A percentile compares a stretch with the other conserved stretches of the same genome.
phyloP scores from a whole-genome alignment of 768 basidiomycete genomes.

The Podaxis sp. region DNA sequence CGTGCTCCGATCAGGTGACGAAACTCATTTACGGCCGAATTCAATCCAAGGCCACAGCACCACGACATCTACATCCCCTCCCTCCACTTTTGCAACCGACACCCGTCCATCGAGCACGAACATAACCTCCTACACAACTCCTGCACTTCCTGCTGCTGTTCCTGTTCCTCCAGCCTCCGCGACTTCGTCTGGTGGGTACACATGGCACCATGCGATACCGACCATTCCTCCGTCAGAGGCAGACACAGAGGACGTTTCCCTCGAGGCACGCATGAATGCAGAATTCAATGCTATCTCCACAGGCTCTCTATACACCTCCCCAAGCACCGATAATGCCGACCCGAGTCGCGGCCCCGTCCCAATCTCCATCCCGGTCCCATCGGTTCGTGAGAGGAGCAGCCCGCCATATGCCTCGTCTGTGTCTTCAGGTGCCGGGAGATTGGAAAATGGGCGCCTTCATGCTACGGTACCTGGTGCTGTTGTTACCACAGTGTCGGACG shows the following conservation, averaged over 20 bases:
- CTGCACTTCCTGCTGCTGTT: background rate
- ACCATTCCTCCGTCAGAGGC: conserved; percentile 27
- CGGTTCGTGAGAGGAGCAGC: conserved; percentile 5
- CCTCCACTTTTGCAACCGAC: background rate
- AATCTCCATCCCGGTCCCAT: background rate
- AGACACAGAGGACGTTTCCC: conserved; percentile 14
- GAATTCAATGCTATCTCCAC: conserved; percentile 41
- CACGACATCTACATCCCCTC: background rate
- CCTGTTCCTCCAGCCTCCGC: background rate
- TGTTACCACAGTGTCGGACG: too few species aligned
- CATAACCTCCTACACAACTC: background rate
- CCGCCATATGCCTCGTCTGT: background rate
- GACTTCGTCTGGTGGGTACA: background rate
- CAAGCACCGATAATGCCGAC: conserved; percentile 6
- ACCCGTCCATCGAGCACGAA: background rate
- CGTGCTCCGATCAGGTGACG: conserved; percentile 10
- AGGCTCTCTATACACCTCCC: conserved; percentile 30
- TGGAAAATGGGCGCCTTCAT: background rate
- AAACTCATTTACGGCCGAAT: conserved; percentile 8
- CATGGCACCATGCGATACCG: conserved; percentile 13
- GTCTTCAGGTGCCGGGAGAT: background rate
- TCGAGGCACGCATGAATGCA: conserved; percentile 43
- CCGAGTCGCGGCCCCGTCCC: background rate
- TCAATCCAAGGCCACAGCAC: background rate
- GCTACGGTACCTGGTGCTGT: background rate